These are phyloP conservation scores for Hypoxylon crocopeplum DNA, from an alignment of 495 filamentous ascomycete species.

Conservation along the genomic window DNA sequence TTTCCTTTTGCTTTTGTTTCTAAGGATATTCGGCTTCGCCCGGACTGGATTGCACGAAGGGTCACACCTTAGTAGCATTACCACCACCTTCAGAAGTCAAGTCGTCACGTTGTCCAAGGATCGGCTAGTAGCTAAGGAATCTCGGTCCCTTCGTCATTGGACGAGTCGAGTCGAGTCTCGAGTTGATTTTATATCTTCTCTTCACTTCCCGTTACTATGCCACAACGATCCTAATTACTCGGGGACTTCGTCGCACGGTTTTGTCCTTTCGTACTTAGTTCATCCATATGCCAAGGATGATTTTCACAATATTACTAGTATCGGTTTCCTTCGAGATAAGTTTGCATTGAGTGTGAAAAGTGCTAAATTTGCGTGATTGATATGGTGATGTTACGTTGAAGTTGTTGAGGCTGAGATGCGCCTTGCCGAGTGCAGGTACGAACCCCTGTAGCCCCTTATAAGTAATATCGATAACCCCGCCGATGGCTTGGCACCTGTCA, in stretches of 20 bases:
- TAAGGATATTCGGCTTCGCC: not conserved
- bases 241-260: too few species aligned
- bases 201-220: too few species aligned
- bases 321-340: too few species aligned
- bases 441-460: not conserved
- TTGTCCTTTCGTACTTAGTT: too few species aligned
- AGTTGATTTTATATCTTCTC: not conserved
- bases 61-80: not conserved
- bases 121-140: not conserved
- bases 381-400: conserved; percentile 15
- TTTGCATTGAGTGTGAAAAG: too few species aligned
- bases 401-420: conserved; percentile 21
- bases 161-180: too few species aligned
- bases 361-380: not conserved
- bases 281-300: too few species aligned
- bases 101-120: not conserved
- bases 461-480: not conserved
- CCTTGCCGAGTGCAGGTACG: too few species aligned
- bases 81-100: too few species aligned
- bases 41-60: not conserved
- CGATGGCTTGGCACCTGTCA: not conserved
- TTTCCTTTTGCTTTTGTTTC: conserved; percentile 5
- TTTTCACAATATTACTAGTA: too few species aligned
- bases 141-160: not conserved
- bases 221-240: too few species aligned